Evolutionary conservation across 257 asterid genomes (phyloP), one percentile per base, ranked within the genome.

Genomic region (Eustoma russellianum): DNA sequence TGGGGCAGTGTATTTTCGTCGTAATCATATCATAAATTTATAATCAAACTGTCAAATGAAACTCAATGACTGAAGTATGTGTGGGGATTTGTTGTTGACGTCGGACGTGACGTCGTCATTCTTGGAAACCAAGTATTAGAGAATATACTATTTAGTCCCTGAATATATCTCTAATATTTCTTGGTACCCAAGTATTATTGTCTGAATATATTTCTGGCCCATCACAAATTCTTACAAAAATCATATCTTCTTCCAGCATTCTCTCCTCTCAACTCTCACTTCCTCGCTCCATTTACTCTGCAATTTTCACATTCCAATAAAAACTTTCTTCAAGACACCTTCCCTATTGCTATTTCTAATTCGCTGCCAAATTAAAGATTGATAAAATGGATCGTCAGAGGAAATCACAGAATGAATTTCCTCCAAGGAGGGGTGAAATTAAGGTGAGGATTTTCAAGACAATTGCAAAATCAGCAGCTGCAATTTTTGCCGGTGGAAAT

Each of bases 401-500:
- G 28, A 57, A 30, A 33, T 13, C 45, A 33, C 14, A 45, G 24
- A 1, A 7, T 0, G 9, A 17, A 9, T 24, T 44, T 57, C 62
- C 44, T 4, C 62, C 62, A 0, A 13, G n/a, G 12, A 16, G 28
- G 15, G 62, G 62, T 6, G 62, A 3, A 7, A 24, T 57, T 10
- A 45, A 5, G 30, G 41, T 3, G 34, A 53, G 53, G 55, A 65
- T 73, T 28, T 33, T 65, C 30, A 65, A 49, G 59, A 43, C 41
- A 28, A 3, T 73, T 13, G 64, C 56, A 3, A 73, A 51, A n/a
- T 73, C 75, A 41, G 52, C 46, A 5, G 60, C 41, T 35, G 57
- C 34, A 47, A 5, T 70, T 43, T 28, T 50, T 14, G 33, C 33
- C 5, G 11, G 3, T 16, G 28, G 33, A 11, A 28, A 30, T 9